phyloP scores from a whole-genome alignment of 176 grass and related monocot genomes.

The Tillandsia leiboldiana region DNA sequence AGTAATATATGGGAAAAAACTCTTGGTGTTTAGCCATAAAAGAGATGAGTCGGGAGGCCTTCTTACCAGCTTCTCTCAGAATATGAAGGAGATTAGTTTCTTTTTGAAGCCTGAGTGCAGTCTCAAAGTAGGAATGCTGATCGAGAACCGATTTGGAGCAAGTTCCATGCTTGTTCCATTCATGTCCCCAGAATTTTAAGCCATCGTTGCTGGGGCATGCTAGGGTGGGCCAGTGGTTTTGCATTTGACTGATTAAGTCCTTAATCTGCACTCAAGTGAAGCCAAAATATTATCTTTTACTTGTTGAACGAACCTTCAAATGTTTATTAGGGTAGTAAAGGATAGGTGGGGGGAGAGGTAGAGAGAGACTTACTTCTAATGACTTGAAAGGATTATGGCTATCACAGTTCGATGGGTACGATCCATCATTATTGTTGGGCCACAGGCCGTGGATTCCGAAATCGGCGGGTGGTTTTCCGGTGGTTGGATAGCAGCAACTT shows the following conservation, averaged over 20 bases:
- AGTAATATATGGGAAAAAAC: no score
- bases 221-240: slow-evolving; percentile 47
- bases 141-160: slow-evolving; percentile 35
- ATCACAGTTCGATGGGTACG: slow-evolving; percentile 25
- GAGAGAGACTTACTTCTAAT: slow-evolving; percentile 6
- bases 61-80: slow-evolving; percentile 35
- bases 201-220: slow-evolving; percentile 38
- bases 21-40: no score
- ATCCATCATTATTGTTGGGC: slow-evolving; percentile 61
- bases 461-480: slow-evolving; percentile 41
- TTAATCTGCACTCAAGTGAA: slow-evolving; percentile 27
- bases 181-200: slow-evolving; percentile 62
- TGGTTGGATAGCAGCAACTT: slow-evolving; percentile 56
- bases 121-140: slow-evolving; percentile 49
- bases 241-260: slow-evolving; percentile 36
- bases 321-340: not conserved
- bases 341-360: not conserved
- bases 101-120: slow-evolving; percentile 40
- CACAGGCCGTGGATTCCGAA: slow-evolving; percentile 80
- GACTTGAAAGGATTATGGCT: not conserved
- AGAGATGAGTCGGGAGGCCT: not conserved
- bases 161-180: slow-evolving; percentile 83
- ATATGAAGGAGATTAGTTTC: slow-evolving; percentile 28
- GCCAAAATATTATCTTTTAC: not conserved
- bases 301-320: not conserved